Evolutionary conservation across 106 monocot species (phyloP), one percentile per base, ranked within the genome.

Genomic region (Dendrobium chrysotoxum): DNA sequence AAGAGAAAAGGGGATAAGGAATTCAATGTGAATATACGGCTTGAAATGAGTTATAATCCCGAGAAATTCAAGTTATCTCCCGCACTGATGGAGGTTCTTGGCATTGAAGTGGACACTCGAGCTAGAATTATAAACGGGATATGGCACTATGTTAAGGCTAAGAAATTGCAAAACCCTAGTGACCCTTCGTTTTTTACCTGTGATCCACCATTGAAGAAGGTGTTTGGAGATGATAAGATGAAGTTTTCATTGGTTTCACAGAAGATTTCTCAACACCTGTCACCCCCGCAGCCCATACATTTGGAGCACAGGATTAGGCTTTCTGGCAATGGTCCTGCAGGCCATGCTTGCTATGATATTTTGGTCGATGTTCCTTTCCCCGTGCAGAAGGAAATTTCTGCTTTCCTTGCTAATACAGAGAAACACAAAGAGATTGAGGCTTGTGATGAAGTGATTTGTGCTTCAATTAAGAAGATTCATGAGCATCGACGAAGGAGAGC

Each of bases 401-500:
- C 86, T 11, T 99, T 99, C 75, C 85, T 99, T 25, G 82, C 89
- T 0, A 95, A 93, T 80, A 93, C 90, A 0, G 98, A 99, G 81
- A 99, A 91, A 75, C 89, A 93, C 77, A 99, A 93, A 73, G 98
- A 99, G 73, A 95, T 99, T 74, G 95, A 99, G 81, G 85, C 89
- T 35, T 99, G 93, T 76, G 98, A 99, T 80, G 95, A 99, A 75
- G 88, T 91, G 58, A 99, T 99, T 26, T 87, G 88, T 79, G 89
- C 91, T 0, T 92, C 92, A 18, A 99, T 99, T 38, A 99, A 99
- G 98, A 99, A 99, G 75, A 99, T 99, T 46, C 98, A 99, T 68
- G 98, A 99, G 90, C 98, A 99, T 55, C 82, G 98, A 3, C 86
- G 91, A 80, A 88, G 98, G 67, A 86, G 98, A 23, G 93, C 98